phyloP scores from a whole-genome alignment of 2,329 filamentous ascomycete genomes.

The Fusarium sambucinum region DNA sequence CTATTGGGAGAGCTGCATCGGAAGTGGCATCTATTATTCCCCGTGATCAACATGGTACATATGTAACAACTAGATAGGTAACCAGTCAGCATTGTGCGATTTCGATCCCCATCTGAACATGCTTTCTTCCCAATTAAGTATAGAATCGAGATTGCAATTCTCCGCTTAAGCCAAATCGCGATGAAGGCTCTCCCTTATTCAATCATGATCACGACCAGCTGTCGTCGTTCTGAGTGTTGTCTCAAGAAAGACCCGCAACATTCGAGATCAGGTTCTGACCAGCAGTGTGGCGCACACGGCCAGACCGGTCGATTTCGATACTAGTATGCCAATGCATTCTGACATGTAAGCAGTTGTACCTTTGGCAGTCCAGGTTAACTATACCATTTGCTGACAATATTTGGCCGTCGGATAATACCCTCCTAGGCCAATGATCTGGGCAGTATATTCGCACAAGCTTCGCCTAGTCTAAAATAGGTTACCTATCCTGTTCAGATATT shows the following conservation, averaged over 20 bases:
- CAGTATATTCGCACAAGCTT: neutral
- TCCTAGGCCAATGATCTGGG: neutral
- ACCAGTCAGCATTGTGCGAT: neutral
- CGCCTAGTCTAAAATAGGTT: neutral
- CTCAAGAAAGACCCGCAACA: constrained; percentile 26
- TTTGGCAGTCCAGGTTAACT: neutral
- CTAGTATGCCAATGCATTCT: neutral
- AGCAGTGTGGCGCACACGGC: constrained; percentile 39
- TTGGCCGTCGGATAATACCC: constrained; percentile 17
- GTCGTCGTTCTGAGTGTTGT: constrained; percentile 1
- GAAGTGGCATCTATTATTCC: neutral
- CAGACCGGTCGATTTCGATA: constrained; percentile 39
- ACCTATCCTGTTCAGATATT: neutral
- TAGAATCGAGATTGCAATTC: neutral
- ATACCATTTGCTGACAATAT: constrained; percentile 11
- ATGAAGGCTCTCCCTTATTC: constrained; percentile 8
- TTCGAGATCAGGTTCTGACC: constrained; percentile 29
- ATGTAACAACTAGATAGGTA: neutral
- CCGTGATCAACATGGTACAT: neutral
- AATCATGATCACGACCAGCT: neutral
- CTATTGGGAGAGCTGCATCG: neutral
- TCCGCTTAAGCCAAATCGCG: neutral
- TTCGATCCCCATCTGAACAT: neutral
- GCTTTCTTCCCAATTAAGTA: neutral
- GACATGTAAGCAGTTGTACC: neutral